These are phyloP conservation scores for Aureobasidium sp. DNA, from an alignment of 2,329 filamentous ascomycete species.

Conservation along the genomic window DNA sequence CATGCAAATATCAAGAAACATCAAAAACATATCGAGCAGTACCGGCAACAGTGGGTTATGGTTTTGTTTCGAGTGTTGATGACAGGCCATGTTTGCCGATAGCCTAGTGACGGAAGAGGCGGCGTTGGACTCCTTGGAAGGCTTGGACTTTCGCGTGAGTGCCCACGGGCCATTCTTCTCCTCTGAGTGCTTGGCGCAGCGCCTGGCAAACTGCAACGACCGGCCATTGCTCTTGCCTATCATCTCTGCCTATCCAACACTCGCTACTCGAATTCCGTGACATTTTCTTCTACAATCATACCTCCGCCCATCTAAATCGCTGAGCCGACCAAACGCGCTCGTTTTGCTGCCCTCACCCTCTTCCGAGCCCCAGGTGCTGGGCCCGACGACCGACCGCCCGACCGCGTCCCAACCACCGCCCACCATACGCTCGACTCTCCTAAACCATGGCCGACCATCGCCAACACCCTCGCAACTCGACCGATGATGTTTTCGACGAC, in stretches of 20 bases:
- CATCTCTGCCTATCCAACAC: conserved; percentile 6
- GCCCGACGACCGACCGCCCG: conserved; percentile 1
- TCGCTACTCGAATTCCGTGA: not conserved
- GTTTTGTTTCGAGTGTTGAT: not conserved
- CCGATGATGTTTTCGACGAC: conserved; percentile 39
- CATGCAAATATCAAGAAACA: not conserved
- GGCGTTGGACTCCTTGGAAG: not conserved
- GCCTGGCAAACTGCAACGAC: not conserved
- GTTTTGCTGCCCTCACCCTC: conserved; percentile 3
- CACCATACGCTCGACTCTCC: not conserved
- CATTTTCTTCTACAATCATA: not conserved
- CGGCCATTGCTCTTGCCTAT: not conserved
- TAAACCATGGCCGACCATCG: conserved; percentile 5
- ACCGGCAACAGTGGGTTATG: not conserved
- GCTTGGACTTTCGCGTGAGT: too few relatives aligned
- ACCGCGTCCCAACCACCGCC: not conserved
- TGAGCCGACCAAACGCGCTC: conserved; percentile 1
- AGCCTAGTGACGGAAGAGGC: not conserved
- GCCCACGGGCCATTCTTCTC: not conserved
- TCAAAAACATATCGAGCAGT: not conserved
- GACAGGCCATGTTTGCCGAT: not conserved
- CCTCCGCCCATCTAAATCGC: not conserved
- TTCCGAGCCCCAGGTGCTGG: conserved; percentile 6
- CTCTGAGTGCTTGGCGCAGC: not conserved
- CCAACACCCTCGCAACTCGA: not conserved